Evolutionary conservation across 768 basidiomycete genomes (phyloP).

Genomic region (Lentinus tigrinus): DNA sequence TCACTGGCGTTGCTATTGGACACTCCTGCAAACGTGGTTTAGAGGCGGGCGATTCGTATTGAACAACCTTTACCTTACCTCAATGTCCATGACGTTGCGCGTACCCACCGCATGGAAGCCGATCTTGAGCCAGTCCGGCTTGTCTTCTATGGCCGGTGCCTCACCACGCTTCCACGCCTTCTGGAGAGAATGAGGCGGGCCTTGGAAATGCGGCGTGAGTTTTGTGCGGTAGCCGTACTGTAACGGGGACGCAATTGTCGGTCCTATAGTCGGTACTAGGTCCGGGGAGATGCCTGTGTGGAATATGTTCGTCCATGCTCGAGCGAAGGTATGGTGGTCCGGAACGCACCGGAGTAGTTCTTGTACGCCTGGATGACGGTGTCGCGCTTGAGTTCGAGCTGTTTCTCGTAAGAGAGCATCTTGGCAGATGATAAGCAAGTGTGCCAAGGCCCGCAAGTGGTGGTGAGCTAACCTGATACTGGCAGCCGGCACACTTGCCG

Average conservation of each 20-base stretch:
- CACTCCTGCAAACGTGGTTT: constrained; percentile 66
- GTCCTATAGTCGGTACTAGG: constrained; percentile 60
- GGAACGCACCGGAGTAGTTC: constrained; percentile 60
- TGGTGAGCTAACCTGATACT: constrained; percentile 69
- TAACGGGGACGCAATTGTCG: constrained; percentile 84
- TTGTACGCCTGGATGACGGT: constrained; percentile 83
- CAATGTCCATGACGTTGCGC: constrained; percentile 83
- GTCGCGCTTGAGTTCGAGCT: constrained; percentile 82
- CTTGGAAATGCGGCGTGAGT: constrained; percentile 94
- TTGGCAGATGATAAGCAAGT: constrained; percentile 27
- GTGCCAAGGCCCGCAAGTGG: background rate
- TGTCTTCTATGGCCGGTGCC: constrained; percentile 4
- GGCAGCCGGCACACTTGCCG: constrained; percentile 87
- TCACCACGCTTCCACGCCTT: constrained; percentile 24
- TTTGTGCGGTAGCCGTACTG: constrained; percentile 95
- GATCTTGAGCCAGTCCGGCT: constrained; percentile 76
- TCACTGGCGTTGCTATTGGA: constrained; percentile 80
- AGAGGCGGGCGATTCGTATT: background rate
- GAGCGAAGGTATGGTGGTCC: background rate
- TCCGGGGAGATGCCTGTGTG: constrained; percentile 51
- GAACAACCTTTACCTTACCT: constrained; percentile 48
- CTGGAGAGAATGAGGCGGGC: constrained; percentile 49
- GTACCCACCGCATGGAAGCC: constrained; percentile 85
- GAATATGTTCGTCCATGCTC: background rate
- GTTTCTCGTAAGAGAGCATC: constrained; percentile 87